phyloP scores from a whole-genome alignment of 805 yeast species.

The Hanseniaspora hatyaiensis region DNA sequence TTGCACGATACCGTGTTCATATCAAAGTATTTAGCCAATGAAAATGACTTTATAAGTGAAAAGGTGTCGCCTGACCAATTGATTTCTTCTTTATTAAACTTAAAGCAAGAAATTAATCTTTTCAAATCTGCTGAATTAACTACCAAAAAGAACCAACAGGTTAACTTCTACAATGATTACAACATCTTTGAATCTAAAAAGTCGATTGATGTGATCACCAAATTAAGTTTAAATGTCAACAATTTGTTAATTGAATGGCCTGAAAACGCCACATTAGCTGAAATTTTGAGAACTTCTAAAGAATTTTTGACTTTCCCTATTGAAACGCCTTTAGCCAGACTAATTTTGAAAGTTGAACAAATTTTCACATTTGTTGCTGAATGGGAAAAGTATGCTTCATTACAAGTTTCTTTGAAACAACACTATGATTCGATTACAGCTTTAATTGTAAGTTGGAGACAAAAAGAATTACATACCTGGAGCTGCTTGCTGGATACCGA shows the following conservation, averaged over 20 bases:
- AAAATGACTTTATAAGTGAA: slow-evolving; percentile 1
- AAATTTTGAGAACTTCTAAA: slow-evolving; percentile 47
- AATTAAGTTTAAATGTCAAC: slow-evolving; percentile 36
- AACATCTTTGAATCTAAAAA: slow-evolving; percentile 47
- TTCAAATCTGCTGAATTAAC: slow-evolving; percentile 22
- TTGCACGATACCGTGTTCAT: slow-evolving; percentile 25
- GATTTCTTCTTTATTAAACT: slow-evolving; percentile 29
- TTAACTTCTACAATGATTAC: slow-evolving; percentile 57
- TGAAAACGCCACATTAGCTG: slow-evolving; percentile 80
- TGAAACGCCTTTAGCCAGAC: slow-evolving; percentile 61
- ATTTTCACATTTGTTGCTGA: slow-evolving; percentile 71
- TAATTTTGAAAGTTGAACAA: slow-evolving; percentile 74
- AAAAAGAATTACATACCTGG: slow-evolving; percentile 79
- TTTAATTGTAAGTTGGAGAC: slow-evolving; percentile 83
- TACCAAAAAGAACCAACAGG: slow-evolving; percentile 8
- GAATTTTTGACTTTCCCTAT: slow-evolving; percentile 58
- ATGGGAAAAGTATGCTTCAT: slow-evolving; percentile 88
- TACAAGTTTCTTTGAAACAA: slow-evolving; percentile 51
- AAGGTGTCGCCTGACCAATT: slow-evolving; percentile 23
- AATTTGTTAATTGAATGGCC: slow-evolving; percentile 67
- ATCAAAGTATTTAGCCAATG: slow-evolving; percentile 4
- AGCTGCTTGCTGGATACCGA: slow-evolving; percentile 59
- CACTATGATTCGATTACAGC: slow-evolving; percentile 49
- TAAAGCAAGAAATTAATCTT: slow-evolving; percentile 29
- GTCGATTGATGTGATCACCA: slow-evolving; percentile 42